Percentiles rank a stretch among this genome's conserved stretches.
These are phyloP conservation scores for Wickerhamomyces sp. DNA, from an alignment of 1,139 yeast species.

Conservation along the genomic window DNA sequence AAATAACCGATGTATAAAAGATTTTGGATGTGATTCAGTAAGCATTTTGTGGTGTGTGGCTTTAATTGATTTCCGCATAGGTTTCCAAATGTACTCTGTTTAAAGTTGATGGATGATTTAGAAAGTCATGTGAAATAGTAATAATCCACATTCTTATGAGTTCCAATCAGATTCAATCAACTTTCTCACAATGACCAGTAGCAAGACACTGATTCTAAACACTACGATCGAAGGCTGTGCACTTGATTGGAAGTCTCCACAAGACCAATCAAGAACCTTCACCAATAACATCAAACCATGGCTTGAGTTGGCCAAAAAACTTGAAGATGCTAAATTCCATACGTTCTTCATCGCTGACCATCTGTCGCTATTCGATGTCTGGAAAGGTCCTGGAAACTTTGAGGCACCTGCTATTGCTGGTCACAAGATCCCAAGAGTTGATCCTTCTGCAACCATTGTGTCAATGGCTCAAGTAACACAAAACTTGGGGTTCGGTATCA, in stretches of 20 bases:
- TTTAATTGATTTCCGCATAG: too few relatives aligned
- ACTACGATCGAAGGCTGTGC: slow-evolving; percentile 9
- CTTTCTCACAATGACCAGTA: too few relatives aligned
- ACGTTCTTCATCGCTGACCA: slow-evolving; percentile 39
- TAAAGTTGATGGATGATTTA: too few relatives aligned
- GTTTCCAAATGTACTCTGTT: too few relatives aligned
- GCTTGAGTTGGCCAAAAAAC: slow-evolving; percentile 30
- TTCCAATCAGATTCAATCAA: too few relatives aligned
- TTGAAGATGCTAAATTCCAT: slow-evolving; percentile 37
- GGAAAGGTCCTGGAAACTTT: slow-evolving; percentile 38
- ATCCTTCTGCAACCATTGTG: slow-evolving; percentile 29
- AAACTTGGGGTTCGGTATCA: too few relatives aligned
- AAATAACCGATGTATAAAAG: too few relatives aligned
- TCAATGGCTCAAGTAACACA: slow-evolving; percentile 37
- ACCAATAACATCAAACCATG: slow-evolving; percentile 34
- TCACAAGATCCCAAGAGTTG: slow-evolving; percentile 34
- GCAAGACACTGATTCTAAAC: slow-evolving; percentile 5
- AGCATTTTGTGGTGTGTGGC: too few relatives aligned
- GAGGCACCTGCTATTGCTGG: slow-evolving; percentile 34
- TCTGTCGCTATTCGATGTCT: slow-evolving; percentile 38
- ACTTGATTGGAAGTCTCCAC: slow-evolving; percentile 35
- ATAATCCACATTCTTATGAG: too few relatives aligned
- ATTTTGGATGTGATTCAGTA: too few relatives aligned
- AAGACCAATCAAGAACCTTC: slow-evolving; percentile 25
- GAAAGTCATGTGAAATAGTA: too few relatives aligned